A percentile compares a stretch with the other conserved stretches of the same genome.
phyloP scores from a whole-genome alignment of 1,284 basidiomycete genomes.

The Heimioporus punctisporus region DNA sequence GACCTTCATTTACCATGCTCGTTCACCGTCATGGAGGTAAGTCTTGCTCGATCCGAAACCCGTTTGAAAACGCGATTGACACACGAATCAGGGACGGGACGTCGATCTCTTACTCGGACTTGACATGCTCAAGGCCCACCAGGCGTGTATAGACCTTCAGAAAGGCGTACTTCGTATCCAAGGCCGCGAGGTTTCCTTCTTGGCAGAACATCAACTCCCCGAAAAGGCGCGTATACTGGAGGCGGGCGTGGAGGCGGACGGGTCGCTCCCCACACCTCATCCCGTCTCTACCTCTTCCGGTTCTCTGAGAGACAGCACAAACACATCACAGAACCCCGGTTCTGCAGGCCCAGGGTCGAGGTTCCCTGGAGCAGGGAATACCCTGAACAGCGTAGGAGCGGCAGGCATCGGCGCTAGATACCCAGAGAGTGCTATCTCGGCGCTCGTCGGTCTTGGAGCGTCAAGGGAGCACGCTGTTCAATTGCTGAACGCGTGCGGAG shows the following conservation, averaged over 20 bases:
- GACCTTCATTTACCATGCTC: conserved; percentile 88
- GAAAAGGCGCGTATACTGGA: conserved; percentile 64
- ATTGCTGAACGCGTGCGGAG: conserved; percentile 78
- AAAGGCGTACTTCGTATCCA: conserved; percentile 91
- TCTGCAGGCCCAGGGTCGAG: conserved; percentile 9
- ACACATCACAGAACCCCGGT: conserved; percentile 7
- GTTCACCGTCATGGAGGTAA: conserved; percentile 94
- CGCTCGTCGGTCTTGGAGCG: conserved; percentile 77
- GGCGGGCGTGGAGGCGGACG: conserved; percentile 25
- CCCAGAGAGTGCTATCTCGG: conserved; percentile 54
- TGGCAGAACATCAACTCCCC: conserved; percentile 94
- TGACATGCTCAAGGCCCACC: conserved; percentile 98
- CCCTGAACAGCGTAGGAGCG: conserved; percentile 41
- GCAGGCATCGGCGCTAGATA: conserved; percentile 31
- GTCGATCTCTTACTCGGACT: conserved; percentile 96
- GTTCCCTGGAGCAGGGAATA: conserved; percentile 69
- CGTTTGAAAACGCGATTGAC: no score
- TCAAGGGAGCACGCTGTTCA: conserved; percentile 76
- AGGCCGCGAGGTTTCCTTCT: conserved; percentile 84
- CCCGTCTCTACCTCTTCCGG: conserved; percentile 5
- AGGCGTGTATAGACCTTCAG: conserved; percentile 93
- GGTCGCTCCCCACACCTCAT: conserved; percentile 15
- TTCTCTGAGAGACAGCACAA: conserved; percentile 7
- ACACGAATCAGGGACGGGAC: conserved; percentile 65
- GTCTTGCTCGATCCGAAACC: conserved; percentile 11